Conservation (phyloP, 768 basidiomycete species). For the Termitomyces sp. region DNA sequence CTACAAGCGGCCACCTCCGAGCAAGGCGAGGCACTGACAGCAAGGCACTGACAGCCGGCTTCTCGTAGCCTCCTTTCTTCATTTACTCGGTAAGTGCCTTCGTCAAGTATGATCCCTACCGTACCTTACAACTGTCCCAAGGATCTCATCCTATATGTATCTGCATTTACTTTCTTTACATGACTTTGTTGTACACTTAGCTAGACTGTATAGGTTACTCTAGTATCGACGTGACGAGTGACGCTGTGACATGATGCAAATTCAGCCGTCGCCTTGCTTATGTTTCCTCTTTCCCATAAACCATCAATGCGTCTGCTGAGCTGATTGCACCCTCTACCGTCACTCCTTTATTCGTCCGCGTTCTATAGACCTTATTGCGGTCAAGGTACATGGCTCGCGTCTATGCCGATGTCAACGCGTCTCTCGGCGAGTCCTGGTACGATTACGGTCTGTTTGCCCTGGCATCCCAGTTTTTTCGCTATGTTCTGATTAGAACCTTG, state of each 20-base stretch:
- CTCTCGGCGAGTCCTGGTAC: constrained; percentile 56
- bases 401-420: constrained; percentile 55
- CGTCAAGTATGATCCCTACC: not conserved
- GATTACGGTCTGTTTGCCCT: constrained; percentile 48
- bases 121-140: not conserved
- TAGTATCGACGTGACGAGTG: constrained; percentile 6
- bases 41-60: not conserved
- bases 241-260: constrained; percentile 8
- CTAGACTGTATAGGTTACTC: not conserved
- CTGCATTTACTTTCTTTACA: constrained; percentile 4
- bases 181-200: constrained; percentile 8
- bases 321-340: constrained; percentile 11
- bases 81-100: not conserved
- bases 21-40: constrained; percentile 17
- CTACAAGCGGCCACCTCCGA: constrained; percentile 50
- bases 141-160: constrained; percentile 1
- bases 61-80: constrained; percentile 9
- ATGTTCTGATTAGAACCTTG: not conserved
- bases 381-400: constrained; percentile 39
- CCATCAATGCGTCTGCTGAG: constrained; percentile 16
- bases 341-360: constrained; percentile 6
- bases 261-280: constrained; percentile 7
- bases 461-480: not conserved
- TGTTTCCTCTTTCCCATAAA: constrained; percentile 10
- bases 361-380: constrained; percentile 4